phyloP scores from a whole-genome alignment of 2,329 filamentous ascomycete genomes.

The Hypomyces rosellus region DNA sequence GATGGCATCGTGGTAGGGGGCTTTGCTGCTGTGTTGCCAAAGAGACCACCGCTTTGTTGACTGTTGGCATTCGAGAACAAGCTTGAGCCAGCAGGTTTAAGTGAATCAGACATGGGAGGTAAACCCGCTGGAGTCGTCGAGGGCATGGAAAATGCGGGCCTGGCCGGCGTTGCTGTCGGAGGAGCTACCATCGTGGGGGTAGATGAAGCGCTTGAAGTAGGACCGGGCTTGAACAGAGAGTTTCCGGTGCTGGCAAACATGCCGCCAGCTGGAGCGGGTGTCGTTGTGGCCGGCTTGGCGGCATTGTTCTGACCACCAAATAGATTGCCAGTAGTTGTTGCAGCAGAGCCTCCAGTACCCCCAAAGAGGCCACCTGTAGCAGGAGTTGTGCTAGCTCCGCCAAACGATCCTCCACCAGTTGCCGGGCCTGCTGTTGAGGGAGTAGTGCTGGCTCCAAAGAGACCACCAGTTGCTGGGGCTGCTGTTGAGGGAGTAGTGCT shows the following conservation, averaged over 20 bases:
- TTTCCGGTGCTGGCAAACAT: slow-evolving; percentile 14
- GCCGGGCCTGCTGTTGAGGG: slow-evolving; percentile 23
- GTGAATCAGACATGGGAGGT: slow-evolving; percentile 36
- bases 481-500: slow-evolving; percentile 19
- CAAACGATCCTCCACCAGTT: slow-evolving; percentile 19
- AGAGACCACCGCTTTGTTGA: slow-evolving; percentile 18
- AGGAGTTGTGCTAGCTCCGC: slow-evolving; percentile 17
- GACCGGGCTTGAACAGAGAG: slow-evolving; percentile 13
- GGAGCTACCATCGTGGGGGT: slow-evolving; percentile 15
- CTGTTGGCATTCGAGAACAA: slow-evolving; percentile 8
- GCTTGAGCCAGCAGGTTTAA: slow-evolving; percentile 18
- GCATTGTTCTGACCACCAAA: slow-evolving; percentile 23
- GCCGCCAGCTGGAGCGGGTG: slow-evolving; percentile 10
- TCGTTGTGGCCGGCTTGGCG: slow-evolving; percentile 9
- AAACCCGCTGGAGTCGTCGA: slow-evolving; percentile 52
- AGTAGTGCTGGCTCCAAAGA: slow-evolving; percentile 25
- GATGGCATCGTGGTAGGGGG: slow-evolving; percentile 13
- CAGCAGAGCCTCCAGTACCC: slow-evolving; percentile 18
- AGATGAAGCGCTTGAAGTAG: slow-evolving; percentile 4
- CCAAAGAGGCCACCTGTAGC: slow-evolving; percentile 19
- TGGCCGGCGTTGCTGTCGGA: slow-evolving; percentile 33
- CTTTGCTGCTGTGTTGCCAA: slow-evolving; percentile 18
- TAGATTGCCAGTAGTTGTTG: slow-evolving; percentile 16
- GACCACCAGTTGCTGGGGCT: slow-evolving; percentile 19
- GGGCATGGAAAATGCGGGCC: slow-evolving; percentile 40